Base-by-base conservation (phyloP, 768 basidiomycete species). In the Agaricus sinodeliciosus region DNA sequence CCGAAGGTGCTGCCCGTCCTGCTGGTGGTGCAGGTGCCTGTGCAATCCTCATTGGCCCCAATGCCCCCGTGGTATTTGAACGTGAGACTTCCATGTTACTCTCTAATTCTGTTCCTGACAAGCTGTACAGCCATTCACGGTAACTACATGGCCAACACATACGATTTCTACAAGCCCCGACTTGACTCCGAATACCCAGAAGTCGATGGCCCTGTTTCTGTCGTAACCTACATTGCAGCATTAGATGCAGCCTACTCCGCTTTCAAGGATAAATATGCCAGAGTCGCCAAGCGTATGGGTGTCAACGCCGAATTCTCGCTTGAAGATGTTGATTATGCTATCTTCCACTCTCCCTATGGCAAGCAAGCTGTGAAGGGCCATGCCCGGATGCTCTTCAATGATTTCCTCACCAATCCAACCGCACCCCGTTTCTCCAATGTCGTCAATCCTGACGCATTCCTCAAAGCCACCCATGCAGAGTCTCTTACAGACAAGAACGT, bases 151-250 rank as follows among this genome's bases (percentile, higher is more conserved):
- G 87, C 87, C 57, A 95, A 99, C 75, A 91, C 87, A 0, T 97
- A 95, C 70, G 96, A 99, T 72, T 98, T 97, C 70, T 99, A 96
- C 85, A 99, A 99, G 76, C 96, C 96, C 44, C 85, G 91, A 61
- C 84, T 98, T 18, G 84, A 87, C 51, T 94, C 92, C 18, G 92
- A 94, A 68, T 95, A 94, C 69, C 96, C 96, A 55, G 89, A 90
- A 62, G 95, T 99, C 45, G 95, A 99, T 65, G 96, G 96, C 2
- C 96, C 95, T 4, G 86, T 95, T 42, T 95, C 96, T 7, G 89
- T 96, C 55, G 89, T 90, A 49, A 92, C 91, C 40, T 99, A 99
- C 74, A 85, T 94, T 62, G 85, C 89, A 55, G 93, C 95, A 34
- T 80, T 99, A 55, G 96, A 99, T 67, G 79, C 81, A 49, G 84